Conservation (phyloP, 495 filamentous ascomycete genomes). For the Aspergillus asperescens region DNA sequence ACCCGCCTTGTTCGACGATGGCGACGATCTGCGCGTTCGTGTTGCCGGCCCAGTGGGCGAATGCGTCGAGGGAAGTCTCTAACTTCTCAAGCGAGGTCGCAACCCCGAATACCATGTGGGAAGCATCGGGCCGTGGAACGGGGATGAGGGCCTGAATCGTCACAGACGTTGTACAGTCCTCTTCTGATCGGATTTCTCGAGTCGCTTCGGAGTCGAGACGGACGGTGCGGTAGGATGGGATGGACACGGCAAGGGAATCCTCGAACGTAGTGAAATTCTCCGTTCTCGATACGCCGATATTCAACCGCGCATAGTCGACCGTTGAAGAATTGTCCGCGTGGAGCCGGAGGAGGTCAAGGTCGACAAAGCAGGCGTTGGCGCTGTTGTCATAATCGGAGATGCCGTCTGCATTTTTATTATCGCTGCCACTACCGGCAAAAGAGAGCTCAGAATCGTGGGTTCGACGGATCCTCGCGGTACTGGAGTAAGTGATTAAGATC, state of each 20-base stretch:
- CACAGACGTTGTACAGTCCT: slow-evolving; percentile 14
- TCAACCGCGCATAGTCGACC: slow-evolving; percentile 18
- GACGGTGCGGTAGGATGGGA: slow-evolving; percentile 14
- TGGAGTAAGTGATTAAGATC: slow-evolving; percentile 9
- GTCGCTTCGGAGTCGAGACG: slow-evolving; percentile 9
- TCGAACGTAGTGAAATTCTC: slow-evolving; percentile 17
- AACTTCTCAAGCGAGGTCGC: slow-evolving; percentile 53
- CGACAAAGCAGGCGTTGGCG: slow-evolving; percentile 13
- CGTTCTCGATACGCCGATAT: slow-evolving; percentile 17
- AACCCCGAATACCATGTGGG: slow-evolving; percentile 55
- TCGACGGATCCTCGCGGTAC: neutral
- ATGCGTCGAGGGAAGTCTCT: slow-evolving; percentile 48
- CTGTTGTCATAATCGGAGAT: neutral
- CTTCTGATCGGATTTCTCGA: slow-evolving; percentile 8
- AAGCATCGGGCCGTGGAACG: slow-evolving; percentile 35
- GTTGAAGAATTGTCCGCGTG: slow-evolving; percentile 10
- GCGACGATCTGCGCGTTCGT: slow-evolving; percentile 52
- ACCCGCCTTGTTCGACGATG: slow-evolving; percentile 32
- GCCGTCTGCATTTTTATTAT: neutral
- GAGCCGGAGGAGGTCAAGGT: slow-evolving; percentile 18
- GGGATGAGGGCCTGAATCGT: slow-evolving; percentile 16
- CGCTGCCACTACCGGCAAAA: neutral
- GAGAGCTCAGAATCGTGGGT: neutral
- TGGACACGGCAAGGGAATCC: slow-evolving; percentile 9
- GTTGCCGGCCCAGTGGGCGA: slow-evolving; percentile 57